Conservation (phyloP, 2,329 filamentous ascomycete species). For the Parascedosporium putredinis region DNA sequence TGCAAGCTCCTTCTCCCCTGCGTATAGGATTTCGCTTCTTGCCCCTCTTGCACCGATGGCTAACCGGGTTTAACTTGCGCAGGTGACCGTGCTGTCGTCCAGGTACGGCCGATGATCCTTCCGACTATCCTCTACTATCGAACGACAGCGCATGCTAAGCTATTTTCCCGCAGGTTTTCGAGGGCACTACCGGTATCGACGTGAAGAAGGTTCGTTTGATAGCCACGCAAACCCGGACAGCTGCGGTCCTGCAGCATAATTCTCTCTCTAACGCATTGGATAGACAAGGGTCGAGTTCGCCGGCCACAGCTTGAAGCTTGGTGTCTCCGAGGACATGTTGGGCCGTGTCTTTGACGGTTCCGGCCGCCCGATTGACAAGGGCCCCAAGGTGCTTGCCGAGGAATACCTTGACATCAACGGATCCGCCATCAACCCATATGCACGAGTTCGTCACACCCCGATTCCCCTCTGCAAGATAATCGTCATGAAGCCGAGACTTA, state of each 20-base stretch:
- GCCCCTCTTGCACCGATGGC: slow-evolving; percentile 6
- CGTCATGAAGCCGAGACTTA: not conserved
- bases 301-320: slow-evolving; percentile 93
- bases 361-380: slow-evolving; percentile 96
- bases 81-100: slow-evolving; percentile 91
- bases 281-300: slow-evolving; percentile 97
- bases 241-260: not conserved
- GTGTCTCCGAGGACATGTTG: slow-evolving; percentile 98
- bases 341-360: slow-evolving; percentile 98
- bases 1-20: not conserved
- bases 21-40: not conserved
- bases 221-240: not conserved
- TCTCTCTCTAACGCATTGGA: slow-evolving; percentile 17
- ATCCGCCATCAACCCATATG: slow-evolving; percentile 96
- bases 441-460: slow-evolving; percentile 60
- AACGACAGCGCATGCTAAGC: not conserved
- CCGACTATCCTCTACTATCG: not conserved
- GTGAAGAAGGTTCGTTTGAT: slow-evolving; percentile 75
- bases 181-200: slow-evolving; percentile 94
- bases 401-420: slow-evolving; percentile 99
- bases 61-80: slow-evolving; percentile 6
- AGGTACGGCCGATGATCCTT: slow-evolving; percentile 45
- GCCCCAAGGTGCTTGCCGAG: slow-evolving; percentile 93
- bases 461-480: not conserved
- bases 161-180: slow-evolving; percentile 60